phyloP scores from a whole-genome alignment of 2,329 filamentous ascomycete genomes.

The Mycosphaerella arachidis region DNA sequence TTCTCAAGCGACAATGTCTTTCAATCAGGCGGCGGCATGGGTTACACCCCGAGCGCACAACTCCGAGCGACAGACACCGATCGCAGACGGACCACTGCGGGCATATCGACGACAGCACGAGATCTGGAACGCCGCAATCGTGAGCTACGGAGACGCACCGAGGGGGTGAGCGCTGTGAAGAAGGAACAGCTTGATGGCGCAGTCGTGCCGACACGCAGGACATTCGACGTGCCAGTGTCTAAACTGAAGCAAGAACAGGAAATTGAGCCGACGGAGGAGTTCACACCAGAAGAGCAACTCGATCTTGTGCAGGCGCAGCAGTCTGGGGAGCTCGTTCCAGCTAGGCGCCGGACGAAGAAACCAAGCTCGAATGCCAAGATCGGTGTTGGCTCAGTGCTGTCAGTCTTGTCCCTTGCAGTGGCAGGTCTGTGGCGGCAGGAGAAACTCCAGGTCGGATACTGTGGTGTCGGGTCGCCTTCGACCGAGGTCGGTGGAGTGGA shows the following conservation, averaged over 20 bases:
- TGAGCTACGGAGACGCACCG: constrained; percentile 41
- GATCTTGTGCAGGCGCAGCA: constrained; percentile 68
- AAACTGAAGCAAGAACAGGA: constrained; percentile 45
- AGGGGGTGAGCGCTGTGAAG: constrained; percentile 39
- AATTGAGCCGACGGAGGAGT: constrained; percentile 78
- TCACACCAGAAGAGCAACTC: constrained; percentile 82
- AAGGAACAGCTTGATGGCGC: constrained; percentile 51
- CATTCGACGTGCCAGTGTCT: constrained; percentile 55
- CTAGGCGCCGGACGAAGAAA: constrained; percentile 36
- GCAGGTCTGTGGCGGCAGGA: constrained; percentile 86
- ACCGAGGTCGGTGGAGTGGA: constrained; percentile 56
- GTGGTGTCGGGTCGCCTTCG: constrained; percentile 68
- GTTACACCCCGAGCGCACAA: constrained; percentile 23
- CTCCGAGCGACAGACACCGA: constrained; percentile 58
- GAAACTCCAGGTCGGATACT: constrained; percentile 94
- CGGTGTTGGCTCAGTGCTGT: constrained; percentile 65
- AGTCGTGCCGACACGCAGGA: constrained; percentile 52
- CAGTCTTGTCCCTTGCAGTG: constrained; percentile 67
- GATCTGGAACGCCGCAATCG: constrained; percentile 41
- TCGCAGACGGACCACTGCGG: constrained; percentile 51
- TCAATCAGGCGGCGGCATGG: constrained; percentile 46
- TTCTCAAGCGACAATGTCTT: constrained; percentile 93
- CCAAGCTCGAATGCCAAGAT: constrained; percentile 50
- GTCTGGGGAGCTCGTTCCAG: constrained; percentile 43
- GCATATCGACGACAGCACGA: constrained; percentile 32